These are phyloP conservation scores for Globisporangium solare DNA, from an alignment of 352 stramenopile genomes.

Conservation along the genomic window DNA sequence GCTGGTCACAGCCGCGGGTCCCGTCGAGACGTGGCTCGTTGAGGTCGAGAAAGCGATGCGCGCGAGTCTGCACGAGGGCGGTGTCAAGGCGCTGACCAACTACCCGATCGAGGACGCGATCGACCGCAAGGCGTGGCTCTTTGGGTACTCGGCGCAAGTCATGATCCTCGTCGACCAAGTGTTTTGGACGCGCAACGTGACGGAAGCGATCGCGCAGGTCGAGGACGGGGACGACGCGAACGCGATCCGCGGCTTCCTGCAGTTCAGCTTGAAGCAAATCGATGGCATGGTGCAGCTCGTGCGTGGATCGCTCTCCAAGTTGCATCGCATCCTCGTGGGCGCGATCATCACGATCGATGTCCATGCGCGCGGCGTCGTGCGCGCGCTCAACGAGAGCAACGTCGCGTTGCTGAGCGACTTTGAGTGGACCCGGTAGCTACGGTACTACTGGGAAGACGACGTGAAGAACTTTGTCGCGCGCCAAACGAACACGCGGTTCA, in stretches of 20 bases:
- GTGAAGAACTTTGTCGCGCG: conserved; percentile 82
- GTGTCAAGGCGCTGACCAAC: conserved; percentile 74
- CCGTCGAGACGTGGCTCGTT: conserved; percentile 86
- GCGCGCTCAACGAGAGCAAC: conserved; percentile 73
- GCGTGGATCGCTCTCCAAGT: conserved; percentile 72
- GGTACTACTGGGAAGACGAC: conserved; percentile 87
- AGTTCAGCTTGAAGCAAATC: conserved; percentile 90
- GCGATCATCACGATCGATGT: conserved; percentile 91
- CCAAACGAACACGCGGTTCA: conserved; percentile 82
- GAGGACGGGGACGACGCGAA: conserved; percentile 56
- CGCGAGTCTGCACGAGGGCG: conserved; percentile 81
- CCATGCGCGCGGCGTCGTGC: conserved; percentile 87
- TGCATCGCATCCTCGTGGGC: conserved; percentile 88
- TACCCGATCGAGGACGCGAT: conserved; percentile 89
- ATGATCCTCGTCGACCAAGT: conserved; percentile 91
- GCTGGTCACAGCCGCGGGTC: conserved; percentile 73
- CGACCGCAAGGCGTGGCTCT: conserved; percentile 87
- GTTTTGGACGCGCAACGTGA: conserved; percentile 89
- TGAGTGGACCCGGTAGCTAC: conserved; percentile 88
- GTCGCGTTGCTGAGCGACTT: conserved; percentile 84
- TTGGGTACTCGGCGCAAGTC: conserved; percentile 81
- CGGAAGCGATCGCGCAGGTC: conserved; percentile 70
- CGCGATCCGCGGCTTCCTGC: conserved; percentile 79
- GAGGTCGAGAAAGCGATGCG: conserved; percentile 88
- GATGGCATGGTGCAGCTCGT: conserved; percentile 91